Evolutionary conservation across 345 rosid species (phyloP).

Genomic region (Citrus hindsii): DNA sequence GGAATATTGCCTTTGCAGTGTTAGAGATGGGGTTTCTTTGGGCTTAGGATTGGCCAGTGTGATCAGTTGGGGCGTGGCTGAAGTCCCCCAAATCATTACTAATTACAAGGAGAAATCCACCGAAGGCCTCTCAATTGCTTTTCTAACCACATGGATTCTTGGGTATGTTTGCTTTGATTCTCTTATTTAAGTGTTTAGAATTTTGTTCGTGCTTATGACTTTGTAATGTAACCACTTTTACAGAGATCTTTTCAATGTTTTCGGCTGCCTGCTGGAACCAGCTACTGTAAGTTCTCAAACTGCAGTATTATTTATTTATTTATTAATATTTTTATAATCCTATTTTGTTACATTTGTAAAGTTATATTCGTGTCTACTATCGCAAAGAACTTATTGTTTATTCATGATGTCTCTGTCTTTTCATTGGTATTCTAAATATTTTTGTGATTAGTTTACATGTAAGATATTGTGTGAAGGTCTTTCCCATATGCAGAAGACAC

Average conservation of each 20-base stretch:
- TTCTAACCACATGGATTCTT: conserved; percentile 72
- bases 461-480: not conserved
- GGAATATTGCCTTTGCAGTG: conserved; percentile 50
- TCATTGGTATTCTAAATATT: not conserved
- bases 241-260: conserved; percentile 79
- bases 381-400: not conserved
- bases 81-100: conserved; percentile 77
- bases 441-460: not conserved
- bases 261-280: conserved; percentile 81
- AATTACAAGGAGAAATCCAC: conserved; percentile 64
- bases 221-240: conserved; percentile 8
- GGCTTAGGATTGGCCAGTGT: conserved; percentile 65
- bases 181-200: not conserved
- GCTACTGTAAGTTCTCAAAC: conserved; percentile 56
- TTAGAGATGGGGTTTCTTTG: conserved; percentile 47
- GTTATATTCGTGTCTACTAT: not conserved
- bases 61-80: conserved; percentile 77
- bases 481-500: not conserved
- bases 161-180: conserved; percentile 40
- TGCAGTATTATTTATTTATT: no score
- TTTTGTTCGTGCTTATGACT: not conserved
- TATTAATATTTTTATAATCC: no score
- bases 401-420: not conserved
- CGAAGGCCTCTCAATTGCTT: conserved; percentile 75
- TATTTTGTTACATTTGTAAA: not conserved